Evolutionary conservation across 1,139 yeast genomes (phyloP), one percentile per base, ranked within the genome.

Genomic region (Citeromyces hawaiiensis): DNA sequence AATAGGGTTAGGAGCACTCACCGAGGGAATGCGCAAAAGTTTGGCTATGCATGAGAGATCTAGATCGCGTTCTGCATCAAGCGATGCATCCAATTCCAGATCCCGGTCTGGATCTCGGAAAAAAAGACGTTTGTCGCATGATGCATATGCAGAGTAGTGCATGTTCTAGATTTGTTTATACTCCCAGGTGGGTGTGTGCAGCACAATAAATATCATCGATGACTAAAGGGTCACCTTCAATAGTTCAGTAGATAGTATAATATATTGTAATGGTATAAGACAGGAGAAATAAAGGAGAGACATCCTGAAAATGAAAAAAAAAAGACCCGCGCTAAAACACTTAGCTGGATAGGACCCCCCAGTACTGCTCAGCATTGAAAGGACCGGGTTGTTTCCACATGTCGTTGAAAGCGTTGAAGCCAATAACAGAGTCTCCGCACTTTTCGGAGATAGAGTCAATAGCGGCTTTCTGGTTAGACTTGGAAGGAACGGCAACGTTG

Each of bases 1-100:
- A 2, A 86, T 91, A 48, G 94, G 94, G 0, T 57, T 88, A 40
- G 97, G 97, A 38, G 68, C 71, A 2, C 55, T 91, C 43, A 88
- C 97, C 0, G 95, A 86, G 38, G 71, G 63, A 9, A 82, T 87
- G 94, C 70, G 98, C 7, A 17, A n/a, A 7, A 35, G 29, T 35
- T 17, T 19, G 10, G 10, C 10, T 4, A 13, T 14, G 17, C 34
- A 30, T 30, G 16, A 13, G 17, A 30, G 34, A 30, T 30, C 34
- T 30, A 30, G 34, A 30, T n/a, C 16, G 15, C 15, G 15, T 7
- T 30, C 34, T 30, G 17, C 17, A n/a, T 30, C 34, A 13, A 30
- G 34, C 27, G 27, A 23, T 23, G 27, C 27, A 23, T 23, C 27
- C 27, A 23, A 23, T 23, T 23, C 27, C 27, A 23, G 27, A 23